These are phyloP conservation scores for Lecanicillium sp. DNA, from an alignment of 2,329 filamentous ascomycete genomes.

Conservation along the genomic window DNA sequence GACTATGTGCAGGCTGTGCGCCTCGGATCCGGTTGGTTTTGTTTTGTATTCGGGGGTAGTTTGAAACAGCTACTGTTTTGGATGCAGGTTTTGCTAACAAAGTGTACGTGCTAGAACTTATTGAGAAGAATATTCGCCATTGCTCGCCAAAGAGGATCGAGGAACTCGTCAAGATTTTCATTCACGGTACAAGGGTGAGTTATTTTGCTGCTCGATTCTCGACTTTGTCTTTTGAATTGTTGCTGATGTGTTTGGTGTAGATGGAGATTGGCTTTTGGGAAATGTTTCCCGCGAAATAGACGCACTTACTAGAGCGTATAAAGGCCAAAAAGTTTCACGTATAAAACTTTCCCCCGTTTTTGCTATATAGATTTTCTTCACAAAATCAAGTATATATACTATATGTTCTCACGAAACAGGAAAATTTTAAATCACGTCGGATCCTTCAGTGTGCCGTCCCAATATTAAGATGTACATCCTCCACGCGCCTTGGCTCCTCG, in stretches of 20 bases:
- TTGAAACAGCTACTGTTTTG: too few relatives aligned
- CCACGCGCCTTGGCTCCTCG: slow-evolving; percentile 35
- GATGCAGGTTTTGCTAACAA: neutral
- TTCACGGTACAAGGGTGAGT: slow-evolving; percentile 73
- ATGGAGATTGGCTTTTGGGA: slow-evolving; percentile 49
- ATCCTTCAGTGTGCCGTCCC: slow-evolving; percentile 2
- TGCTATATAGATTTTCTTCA: neutral
- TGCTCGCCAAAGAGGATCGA: slow-evolving; percentile 72
- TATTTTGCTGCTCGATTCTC: neutral
- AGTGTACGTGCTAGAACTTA: slow-evolving; percentile 42
- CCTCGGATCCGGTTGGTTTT: slow-evolving; percentile 55
- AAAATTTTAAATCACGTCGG: slow-evolving; percentile 1
- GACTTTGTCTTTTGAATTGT: neutral
- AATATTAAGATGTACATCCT: slow-evolving; percentile 11
- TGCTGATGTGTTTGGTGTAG: slow-evolving; percentile 15
- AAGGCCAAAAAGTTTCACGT: too few relatives aligned
- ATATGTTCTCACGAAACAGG: neutral
- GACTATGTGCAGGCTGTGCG: slow-evolving; percentile 69
- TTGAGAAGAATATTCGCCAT: slow-evolving; percentile 66
- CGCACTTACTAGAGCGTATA: neutral
- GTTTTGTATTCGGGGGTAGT: neutral
- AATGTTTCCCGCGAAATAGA: slow-evolving; percentile 35
- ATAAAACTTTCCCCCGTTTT: too few relatives aligned
- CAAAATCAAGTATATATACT: neutral
- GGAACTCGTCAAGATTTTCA: slow-evolving; percentile 75